These are phyloP conservation scores for Colletotrichum chrysophilum DNA, from an alignment of 2,329 filamentous ascomycete genomes.

Conservation along the genomic window DNA sequence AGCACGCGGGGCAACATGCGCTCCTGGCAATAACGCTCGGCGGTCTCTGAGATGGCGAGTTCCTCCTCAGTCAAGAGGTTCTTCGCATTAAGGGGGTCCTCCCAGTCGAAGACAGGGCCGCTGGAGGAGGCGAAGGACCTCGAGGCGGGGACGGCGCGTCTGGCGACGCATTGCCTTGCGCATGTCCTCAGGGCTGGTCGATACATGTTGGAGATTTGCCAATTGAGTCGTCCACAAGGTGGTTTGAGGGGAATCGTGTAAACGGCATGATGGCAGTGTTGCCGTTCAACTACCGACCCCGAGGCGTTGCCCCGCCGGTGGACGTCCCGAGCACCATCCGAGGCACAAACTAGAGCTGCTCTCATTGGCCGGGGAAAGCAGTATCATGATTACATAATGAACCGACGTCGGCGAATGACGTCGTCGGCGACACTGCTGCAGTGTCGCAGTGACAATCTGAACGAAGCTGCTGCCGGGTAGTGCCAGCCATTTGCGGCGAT, in stretches of 20 bases:
- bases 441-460: background rate
- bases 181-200: constrained; percentile 7
- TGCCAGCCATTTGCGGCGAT: background rate
- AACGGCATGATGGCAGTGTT: background rate
- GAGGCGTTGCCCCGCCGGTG: constrained; percentile 10
- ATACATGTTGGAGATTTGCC: background rate
- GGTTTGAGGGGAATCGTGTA: background rate
- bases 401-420: constrained; percentile 18
- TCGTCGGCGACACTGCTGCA: background rate
- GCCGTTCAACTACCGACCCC: background rate
- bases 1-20: constrained; percentile 83
- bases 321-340: constrained; percentile 18
- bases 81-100: constrained; percentile 80
- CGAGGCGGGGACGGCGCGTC: constrained; percentile 19
- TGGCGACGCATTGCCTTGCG: constrained; percentile 15
- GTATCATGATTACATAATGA: background rate
- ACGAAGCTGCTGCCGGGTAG: background rate
- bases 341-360: background rate
- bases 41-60: constrained; percentile 85
- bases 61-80: constrained; percentile 90
- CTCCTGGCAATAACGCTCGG: constrained; percentile 94
- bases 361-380: background rate
- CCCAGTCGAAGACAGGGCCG: constrained; percentile 76
- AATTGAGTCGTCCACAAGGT: background rate
- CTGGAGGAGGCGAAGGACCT: constrained; percentile 40